phyloP scores from a whole-genome alignment of 2,329 filamentous ascomycete species.

The Orbilia brochopaga region DNA sequence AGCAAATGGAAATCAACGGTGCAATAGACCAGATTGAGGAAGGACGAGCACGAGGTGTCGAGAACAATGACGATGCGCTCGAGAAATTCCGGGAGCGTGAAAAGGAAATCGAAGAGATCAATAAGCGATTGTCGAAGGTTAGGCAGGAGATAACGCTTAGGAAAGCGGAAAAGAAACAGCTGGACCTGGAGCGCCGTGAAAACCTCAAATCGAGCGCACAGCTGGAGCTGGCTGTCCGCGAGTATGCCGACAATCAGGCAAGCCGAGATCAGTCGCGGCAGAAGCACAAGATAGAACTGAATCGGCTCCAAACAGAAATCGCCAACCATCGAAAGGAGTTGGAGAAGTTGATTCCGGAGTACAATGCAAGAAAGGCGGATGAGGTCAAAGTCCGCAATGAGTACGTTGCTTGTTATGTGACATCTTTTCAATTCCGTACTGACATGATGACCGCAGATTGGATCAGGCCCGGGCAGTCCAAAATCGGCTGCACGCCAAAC shows the following conservation, averaged over 20 bases:
- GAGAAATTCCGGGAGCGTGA: conserved; percentile 78
- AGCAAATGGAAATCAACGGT: conserved; percentile 78
- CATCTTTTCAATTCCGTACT: not conserved
- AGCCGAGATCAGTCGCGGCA: conserved; percentile 74
- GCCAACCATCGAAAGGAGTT: conserved; percentile 77
- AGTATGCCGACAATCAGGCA: conserved; percentile 80
- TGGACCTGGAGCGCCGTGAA: conserved; percentile 88
- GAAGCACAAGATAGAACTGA: conserved; percentile 74
- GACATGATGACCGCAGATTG: conserved; percentile 59
- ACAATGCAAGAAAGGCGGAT: conserved; percentile 73
- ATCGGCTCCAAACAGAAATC: conserved; percentile 75
- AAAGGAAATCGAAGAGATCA: conserved; percentile 73
- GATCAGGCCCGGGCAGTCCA: conserved; percentile 76
- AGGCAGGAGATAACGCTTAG: conserved; percentile 84
- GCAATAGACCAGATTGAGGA: conserved; percentile 83
- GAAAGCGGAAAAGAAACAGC: conserved; percentile 80
- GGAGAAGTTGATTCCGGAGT: conserved; percentile 74
- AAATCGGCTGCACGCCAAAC: conserved; percentile 85
- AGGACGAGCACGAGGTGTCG: conserved; percentile 78
- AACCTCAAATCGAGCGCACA: conserved; percentile 80
- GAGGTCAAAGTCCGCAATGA: conserved; percentile 74
- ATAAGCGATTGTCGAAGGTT: conserved; percentile 77
- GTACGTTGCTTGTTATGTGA: conserved; percentile 10
- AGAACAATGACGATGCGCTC: conserved; percentile 81
- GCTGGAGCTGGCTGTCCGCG: conserved; percentile 82